Conservation (phyloP, 106 monocot species). For the Xerophyta viscosa region DNA sequence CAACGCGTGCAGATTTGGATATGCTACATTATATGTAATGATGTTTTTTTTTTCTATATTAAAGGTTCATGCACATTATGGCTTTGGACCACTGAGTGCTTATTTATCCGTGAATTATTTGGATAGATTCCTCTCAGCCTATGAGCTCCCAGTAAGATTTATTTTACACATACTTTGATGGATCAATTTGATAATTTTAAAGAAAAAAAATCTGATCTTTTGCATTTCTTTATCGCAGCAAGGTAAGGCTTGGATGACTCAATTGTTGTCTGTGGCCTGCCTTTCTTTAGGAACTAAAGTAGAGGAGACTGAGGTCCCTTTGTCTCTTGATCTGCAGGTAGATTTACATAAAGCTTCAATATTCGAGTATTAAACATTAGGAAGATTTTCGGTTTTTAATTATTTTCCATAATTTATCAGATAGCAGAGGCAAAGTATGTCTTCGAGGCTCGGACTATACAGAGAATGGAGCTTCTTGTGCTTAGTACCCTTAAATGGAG, state of each 20-base stretch:
- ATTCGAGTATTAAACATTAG: neutral
- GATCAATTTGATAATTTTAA: too few relatives aligned
- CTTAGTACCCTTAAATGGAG: slow-evolving; percentile 90
- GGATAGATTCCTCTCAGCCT: slow-evolving; percentile 74
- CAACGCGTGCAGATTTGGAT: too few relatives aligned
- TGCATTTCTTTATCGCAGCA: slow-evolving; percentile 22
- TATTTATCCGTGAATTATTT: slow-evolving; percentile 74
- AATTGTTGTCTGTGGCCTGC: slow-evolving; percentile 74
- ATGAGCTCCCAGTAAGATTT: slow-evolving; percentile 76
- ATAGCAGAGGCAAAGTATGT: slow-evolving; percentile 57
- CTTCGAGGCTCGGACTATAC: slow-evolving; percentile 82
- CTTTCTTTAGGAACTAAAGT: slow-evolving; percentile 78
- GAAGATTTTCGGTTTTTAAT: neutral
- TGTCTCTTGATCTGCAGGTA: slow-evolving; percentile 73
- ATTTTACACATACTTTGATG: too few relatives aligned
- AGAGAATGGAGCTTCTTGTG: slow-evolving; percentile 95
- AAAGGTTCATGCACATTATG: slow-evolving; percentile 69
- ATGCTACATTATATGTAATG: too few relatives aligned
- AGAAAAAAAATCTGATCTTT: neutral
- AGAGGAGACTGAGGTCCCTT: slow-evolving; percentile 68
- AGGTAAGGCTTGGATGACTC: slow-evolving; percentile 81
- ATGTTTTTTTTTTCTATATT: neutral
- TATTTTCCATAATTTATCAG: slow-evolving; percentile 18
- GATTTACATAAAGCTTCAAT: neutral
- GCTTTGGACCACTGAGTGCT: slow-evolving; percentile 65